Conservation (phyloP, 176 grass and related monocot species). For the Sorghum bicolor region DNA sequence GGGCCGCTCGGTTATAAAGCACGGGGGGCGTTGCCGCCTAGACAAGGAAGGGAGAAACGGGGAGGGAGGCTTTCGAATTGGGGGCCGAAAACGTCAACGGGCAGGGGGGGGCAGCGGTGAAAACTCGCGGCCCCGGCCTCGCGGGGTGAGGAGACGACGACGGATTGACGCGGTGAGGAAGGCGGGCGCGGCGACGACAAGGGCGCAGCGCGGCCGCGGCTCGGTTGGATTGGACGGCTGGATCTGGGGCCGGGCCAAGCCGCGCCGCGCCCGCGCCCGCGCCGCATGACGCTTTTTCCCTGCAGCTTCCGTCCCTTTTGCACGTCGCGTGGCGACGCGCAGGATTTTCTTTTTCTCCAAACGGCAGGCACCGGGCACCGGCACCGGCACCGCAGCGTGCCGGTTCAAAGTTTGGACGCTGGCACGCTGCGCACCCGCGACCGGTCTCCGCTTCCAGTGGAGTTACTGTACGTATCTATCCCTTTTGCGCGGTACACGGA, state of each 20-base stretch:
- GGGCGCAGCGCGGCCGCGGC: not conserved
- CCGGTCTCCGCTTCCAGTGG: not conserved
- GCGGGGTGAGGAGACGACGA: not conserved
- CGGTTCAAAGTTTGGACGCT: not conserved
- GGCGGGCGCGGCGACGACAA: not conserved
- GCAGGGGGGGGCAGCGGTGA: not conserved
- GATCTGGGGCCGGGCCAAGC: not conserved
- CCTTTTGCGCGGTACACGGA: not conserved
- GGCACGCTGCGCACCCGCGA: not conserved
- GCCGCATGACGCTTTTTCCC: conserved; percentile 6
- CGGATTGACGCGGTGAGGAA: not conserved
- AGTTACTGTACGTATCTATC: not conserved
- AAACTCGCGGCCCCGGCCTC: not conserved
- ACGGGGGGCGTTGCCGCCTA: conserved; percentile 30
- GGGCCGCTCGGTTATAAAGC: conserved; percentile 39
- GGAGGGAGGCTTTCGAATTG: conserved; percentile 46
- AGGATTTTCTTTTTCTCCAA: conserved; percentile 14
- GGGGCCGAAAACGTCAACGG: conserved; percentile 40
- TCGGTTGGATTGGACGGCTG: not conserved
- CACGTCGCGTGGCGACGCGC: not conserved
- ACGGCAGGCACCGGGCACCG: not conserved
- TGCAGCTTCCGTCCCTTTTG: conserved; percentile 16
- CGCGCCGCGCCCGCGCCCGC: no score
- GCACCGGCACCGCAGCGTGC: not conserved
- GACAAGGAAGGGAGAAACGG: conserved; percentile 35